A percentile compares a stretch with the other conserved stretches of the same genome.
These are phyloP conservation scores for Xylaria hypoxylon DNA, from an alignment of 2,329 filamentous ascomycete genomes.

Conservation along the genomic window DNA sequence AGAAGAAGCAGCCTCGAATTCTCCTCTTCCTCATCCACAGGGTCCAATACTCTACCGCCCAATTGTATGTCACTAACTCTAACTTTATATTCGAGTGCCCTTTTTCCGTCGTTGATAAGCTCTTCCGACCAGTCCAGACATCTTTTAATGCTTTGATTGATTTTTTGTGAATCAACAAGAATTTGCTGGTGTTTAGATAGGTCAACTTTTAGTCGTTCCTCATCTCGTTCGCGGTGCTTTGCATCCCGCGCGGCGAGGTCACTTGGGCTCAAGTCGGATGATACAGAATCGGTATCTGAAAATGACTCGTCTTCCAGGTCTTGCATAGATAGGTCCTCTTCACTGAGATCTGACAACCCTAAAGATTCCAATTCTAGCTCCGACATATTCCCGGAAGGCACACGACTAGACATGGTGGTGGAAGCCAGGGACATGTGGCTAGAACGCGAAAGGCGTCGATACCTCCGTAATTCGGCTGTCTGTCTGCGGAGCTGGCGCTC, in stretches of 20 bases:
- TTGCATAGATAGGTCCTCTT: slow-evolving; percentile 55
- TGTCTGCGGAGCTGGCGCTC: slow-evolving; percentile 94
- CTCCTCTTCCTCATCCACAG: slow-evolving; percentile 65
- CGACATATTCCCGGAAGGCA: slow-evolving; percentile 58
- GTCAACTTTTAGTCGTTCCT: slow-evolving; percentile 85
- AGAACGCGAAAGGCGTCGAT: slow-evolving; percentile 84
- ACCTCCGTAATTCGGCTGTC: slow-evolving; percentile 86
- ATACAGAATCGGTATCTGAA: slow-evolving; percentile 55
- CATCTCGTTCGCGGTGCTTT: slow-evolving; percentile 76
- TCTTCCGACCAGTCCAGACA: slow-evolving; percentile 92
- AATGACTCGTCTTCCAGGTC: slow-evolving; percentile 65
- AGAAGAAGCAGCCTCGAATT: slow-evolving; percentile 40
- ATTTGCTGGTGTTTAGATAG: slow-evolving; percentile 89
- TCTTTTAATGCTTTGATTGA: slow-evolving; percentile 92
- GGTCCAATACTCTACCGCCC: slow-evolving; percentile 80
- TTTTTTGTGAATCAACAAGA: slow-evolving; percentile 89
- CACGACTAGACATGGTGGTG: slow-evolving; percentile 58
- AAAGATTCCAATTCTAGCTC: slow-evolving; percentile 58
- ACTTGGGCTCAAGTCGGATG: slow-evolving; percentile 56
- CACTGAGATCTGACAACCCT: slow-evolving; percentile 64
- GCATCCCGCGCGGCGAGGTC: slow-evolving; percentile 58
- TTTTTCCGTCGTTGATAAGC: slow-evolving; percentile 87
- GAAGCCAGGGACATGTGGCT: slow-evolving; percentile 75
- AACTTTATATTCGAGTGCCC: slow-evolving; percentile 86
- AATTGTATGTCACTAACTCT: slow-evolving; percentile 82